Conservation (phyloP, 2,329 filamentous ascomycete species). For the Teratosphaeria viscida region DNA sequence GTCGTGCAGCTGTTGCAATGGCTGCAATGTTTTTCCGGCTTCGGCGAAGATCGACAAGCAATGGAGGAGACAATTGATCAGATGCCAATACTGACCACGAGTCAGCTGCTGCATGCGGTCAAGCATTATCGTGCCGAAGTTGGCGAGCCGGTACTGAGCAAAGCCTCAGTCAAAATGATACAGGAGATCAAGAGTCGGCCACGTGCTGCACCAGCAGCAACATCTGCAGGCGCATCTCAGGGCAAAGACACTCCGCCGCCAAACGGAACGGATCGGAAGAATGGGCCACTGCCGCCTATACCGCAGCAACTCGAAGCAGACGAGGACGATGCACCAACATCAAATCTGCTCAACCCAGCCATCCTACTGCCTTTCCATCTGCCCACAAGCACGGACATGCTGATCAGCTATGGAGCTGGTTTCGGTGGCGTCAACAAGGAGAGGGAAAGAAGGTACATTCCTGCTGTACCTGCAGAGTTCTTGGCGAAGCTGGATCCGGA, state of each 20-base stretch:
- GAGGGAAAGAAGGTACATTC: slow-evolving; percentile 88
- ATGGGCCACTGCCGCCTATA: slow-evolving; percentile 8
- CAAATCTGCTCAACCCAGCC: slow-evolving; percentile 76
- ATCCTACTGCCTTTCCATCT: slow-evolving; percentile 92
- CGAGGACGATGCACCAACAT: slow-evolving; percentile 59
- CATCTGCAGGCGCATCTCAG: slow-evolving; percentile 6
- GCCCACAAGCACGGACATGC: slow-evolving; percentile 93
- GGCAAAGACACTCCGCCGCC: slow-evolving; percentile 1
- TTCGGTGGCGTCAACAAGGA: slow-evolving; percentile 89
- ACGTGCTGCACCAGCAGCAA: slow-evolving; percentile 11
- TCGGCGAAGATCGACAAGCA: slow-evolving; percentile 81
- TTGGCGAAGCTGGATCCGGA: slow-evolving; percentile 68
- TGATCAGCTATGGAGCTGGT: slow-evolving; percentile 86
- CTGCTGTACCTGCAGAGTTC: slow-evolving; percentile 88
- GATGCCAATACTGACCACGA: slow-evolving; percentile 69
- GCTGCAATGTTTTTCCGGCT: slow-evolving; percentile 93
- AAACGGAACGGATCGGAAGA: background rate
- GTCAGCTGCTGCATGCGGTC: slow-evolving; percentile 83
- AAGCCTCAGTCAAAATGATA: slow-evolving; percentile 80
- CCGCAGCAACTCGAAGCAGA: slow-evolving; percentile 27
- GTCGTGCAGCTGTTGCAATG: slow-evolving; percentile 92
- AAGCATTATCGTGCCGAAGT: slow-evolving; percentile 92
- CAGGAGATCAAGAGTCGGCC: slow-evolving; percentile 58
- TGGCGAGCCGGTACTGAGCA: slow-evolving; percentile 82
- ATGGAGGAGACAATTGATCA: slow-evolving; percentile 83